Evolutionary conservation across 805 yeast species (phyloP), one percentile per base, ranked within the genome.

Genomic region (Schwanniomyces vanrijiae): DNA sequence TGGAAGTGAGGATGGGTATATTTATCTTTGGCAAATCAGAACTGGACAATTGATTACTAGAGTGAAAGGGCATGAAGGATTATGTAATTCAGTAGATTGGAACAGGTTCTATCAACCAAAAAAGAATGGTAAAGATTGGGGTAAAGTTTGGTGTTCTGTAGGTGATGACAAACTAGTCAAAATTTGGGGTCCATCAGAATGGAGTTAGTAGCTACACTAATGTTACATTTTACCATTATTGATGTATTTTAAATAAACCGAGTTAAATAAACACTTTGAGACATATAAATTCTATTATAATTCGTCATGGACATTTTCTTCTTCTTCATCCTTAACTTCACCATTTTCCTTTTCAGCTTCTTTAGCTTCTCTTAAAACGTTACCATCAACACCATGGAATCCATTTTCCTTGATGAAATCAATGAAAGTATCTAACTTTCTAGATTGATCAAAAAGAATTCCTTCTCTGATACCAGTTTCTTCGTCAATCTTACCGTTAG

Each of bases 31-130:
- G 96, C 87, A 87, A 58, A 73, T 84, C 18, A 75, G 76, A 41
- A 83, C 83, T 21, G 90, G 94, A 5, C 83, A 83, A 48, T 71
- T 88, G 20, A 67, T 90, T 3, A 76, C 78, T 3, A 70, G 81
- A 11, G 66, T 87, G 18, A 73, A 78, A 37, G 92, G 84, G 1
- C 96, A 88, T 61, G 62, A 64, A 9, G 81, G 81, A 0, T 43
- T 42, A 14, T 87, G 92, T 53, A 90, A 88, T 60, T 81, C 88
- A 40, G 94, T 90, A 2, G 83, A 85, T 49, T 90, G 94, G 91
- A 83, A 81, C 54, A 54, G 62, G 16, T 52, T 49, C 31, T 65
- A 41, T 45, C 37, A 46, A 14, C 35, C 48, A 1, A 64, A 59
- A 2, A 53, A 52, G 20, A 48, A 49, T 29, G 55, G 54, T 8